phyloP scores from a whole-genome alignment of 1,284 basidiomycete species.

The Trichosporon coremiiforme region DNA sequence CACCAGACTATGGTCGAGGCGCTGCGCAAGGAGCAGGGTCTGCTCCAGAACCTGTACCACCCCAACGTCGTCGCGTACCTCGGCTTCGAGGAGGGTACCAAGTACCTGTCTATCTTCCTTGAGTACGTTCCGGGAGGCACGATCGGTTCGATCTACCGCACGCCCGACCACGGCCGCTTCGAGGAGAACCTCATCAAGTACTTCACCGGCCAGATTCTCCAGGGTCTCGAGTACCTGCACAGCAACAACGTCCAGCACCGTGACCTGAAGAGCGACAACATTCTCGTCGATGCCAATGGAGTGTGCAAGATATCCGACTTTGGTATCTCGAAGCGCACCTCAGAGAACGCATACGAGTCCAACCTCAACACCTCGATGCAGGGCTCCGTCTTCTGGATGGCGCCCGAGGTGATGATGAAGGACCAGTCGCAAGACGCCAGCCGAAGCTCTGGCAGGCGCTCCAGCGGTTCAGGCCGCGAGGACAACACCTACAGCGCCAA shows the following conservation, averaged over 20 bases:
- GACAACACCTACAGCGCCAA: slow-evolving; percentile 82
- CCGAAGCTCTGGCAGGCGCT: not conserved
- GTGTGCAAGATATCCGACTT: slow-evolving; percentile 95
- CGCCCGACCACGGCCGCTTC: slow-evolving; percentile 70
- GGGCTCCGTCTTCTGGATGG: slow-evolving; percentile 99
- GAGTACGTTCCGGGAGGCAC: slow-evolving; percentile 98
- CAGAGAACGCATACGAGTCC: slow-evolving; percentile 75
- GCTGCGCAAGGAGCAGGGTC: slow-evolving; percentile 90
- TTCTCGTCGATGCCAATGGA: slow-evolving; percentile 89
- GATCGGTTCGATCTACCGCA: slow-evolving; percentile 86
- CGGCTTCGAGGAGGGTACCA: slow-evolving; percentile 74
- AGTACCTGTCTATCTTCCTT: slow-evolving; percentile 93
- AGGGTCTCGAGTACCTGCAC: slow-evolving; percentile 91
- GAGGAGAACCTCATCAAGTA: slow-evolving; percentile 89
- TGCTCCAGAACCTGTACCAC: slow-evolving; percentile 94
- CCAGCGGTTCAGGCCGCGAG: slow-evolving; percentile 49
- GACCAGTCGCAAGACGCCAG: slow-evolving; percentile 16
- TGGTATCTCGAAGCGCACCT: slow-evolving; percentile 86
- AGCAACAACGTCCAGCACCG: slow-evolving; percentile 88
- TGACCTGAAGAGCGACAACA: slow-evolving; percentile 98
- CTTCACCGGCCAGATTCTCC: slow-evolving; percentile 89
- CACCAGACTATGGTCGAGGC: slow-evolving; percentile 87
- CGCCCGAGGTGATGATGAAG: slow-evolving; percentile 85
- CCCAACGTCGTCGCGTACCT: slow-evolving; percentile 97
- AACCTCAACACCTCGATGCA: slow-evolving; percentile 82